These are phyloP conservation scores for Solanum neorickii DNA, from an alignment of 257 asterid genomes.

Conservation along the genomic window DNA sequence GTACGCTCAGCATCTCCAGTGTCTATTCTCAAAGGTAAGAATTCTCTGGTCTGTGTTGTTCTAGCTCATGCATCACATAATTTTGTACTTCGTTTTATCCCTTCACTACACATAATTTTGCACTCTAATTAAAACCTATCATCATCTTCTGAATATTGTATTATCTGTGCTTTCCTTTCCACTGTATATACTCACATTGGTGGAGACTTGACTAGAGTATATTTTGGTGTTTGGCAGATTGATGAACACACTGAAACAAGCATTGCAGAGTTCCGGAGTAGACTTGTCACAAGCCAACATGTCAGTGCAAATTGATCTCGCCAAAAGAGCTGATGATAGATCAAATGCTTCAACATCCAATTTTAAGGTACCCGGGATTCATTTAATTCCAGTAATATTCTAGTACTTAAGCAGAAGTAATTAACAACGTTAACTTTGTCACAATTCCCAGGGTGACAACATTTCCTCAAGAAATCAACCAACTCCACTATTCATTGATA, in stretches of 20 bases:
- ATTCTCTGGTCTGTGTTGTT: background rate
- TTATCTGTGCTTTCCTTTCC: background rate
- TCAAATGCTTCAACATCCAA: constrained; percentile 35
- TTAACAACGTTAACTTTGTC: background rate
- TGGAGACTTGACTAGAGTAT: background rate
- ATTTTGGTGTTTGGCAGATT: constrained; percentile 37
- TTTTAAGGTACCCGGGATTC: constrained; percentile 36
- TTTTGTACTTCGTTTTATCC: background rate
- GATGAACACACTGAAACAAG: constrained; percentile 66
- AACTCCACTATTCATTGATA: constrained; percentile 20
- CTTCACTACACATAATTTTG: background rate
- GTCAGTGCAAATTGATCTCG: constrained; percentile 83
- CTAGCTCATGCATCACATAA: background rate
- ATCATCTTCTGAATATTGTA: background rate
- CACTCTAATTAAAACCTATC: background rate
- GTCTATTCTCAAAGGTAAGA: constrained; percentile 75
- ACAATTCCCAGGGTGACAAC: constrained; percentile 27
- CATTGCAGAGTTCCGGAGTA: constrained; percentile 75
- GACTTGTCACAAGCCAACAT: constrained; percentile 76
- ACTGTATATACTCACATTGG: background rate
- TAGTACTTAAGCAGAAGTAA: background rate
- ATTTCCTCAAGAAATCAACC: constrained; percentile 13
- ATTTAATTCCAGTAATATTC: background rate
- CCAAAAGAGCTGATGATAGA: constrained; percentile 40
- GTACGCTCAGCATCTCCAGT: constrained; percentile 67